These are phyloP conservation scores for Plasmopara viticola DNA, from an alignment of 352 stramenopile genomes.

Conservation along the genomic window DNA sequence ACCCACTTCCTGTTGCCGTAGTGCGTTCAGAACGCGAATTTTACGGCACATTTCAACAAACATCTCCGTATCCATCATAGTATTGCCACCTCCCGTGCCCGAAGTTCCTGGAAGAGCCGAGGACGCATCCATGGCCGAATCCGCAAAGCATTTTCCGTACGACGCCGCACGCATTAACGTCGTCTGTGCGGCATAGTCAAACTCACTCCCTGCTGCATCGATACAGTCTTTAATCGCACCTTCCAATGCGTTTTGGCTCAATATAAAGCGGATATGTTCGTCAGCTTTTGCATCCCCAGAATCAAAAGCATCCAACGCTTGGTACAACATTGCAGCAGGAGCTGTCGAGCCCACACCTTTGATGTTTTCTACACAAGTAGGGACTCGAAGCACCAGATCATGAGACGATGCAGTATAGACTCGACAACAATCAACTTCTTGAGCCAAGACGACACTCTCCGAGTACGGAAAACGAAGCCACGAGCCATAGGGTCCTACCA, in stretches of 20 bases:
- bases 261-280: conserved; percentile 87
- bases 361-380: conserved; percentile 80
- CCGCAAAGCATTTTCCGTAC: conserved; percentile 87
- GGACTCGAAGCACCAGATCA: conserved; percentile 85
- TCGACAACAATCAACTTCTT: conserved; percentile 68
- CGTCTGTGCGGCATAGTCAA: conserved; percentile 78
- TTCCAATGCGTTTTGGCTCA: conserved; percentile 69
- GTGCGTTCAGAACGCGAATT: conserved; percentile 86
- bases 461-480: conserved; percentile 83
- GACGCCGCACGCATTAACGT: conserved; percentile 75
- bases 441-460: conserved; percentile 60
- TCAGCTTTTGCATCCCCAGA: conserved; percentile 83
- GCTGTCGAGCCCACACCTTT: conserved; percentile 82
- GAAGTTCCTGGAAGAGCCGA: conserved; percentile 14
- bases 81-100: conserved; percentile 14
- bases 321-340: conserved; percentile 86
- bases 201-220: conserved; percentile 78
- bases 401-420: conserved; percentile 64
- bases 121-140: conserved; percentile 48
- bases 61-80: conserved; percentile 61
- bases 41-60: conserved; percentile 88
- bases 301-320: conserved; percentile 86
- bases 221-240: conserved; percentile 87
- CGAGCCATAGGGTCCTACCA: conserved; percentile 82
- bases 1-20: conserved; percentile 69